phyloP scores from a whole-genome alignment of 805 yeast species.

The Lipomyces mesembrius region DNA sequence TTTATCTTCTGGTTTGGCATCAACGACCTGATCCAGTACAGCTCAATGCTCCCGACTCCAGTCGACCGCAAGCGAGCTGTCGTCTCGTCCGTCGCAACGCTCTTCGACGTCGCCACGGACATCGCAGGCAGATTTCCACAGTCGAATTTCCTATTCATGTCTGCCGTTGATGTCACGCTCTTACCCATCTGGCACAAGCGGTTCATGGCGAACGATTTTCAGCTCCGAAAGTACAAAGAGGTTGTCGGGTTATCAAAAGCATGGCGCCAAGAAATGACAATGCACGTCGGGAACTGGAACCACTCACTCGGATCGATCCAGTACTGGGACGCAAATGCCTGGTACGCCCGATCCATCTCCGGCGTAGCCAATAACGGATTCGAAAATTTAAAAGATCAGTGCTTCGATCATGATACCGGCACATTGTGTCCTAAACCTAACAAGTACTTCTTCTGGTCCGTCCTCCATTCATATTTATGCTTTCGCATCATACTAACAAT shows the following conservation, averaged over 20 bases:
- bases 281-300: slow-evolving; percentile 29
- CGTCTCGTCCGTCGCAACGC: slow-evolving; percentile 18
- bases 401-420: slow-evolving; percentile 23
- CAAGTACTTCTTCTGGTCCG: slow-evolving; percentile 29
- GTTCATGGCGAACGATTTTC: slow-evolving; percentile 17
- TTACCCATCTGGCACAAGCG: slow-evolving; percentile 27
- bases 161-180: slow-evolving; percentile 31
- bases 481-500: background rate
- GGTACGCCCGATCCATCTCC: slow-evolving; percentile 29
- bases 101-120: slow-evolving; percentile 20
- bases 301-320: slow-evolving; percentile 22
- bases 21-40: slow-evolving; percentile 32
- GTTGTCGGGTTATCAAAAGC: slow-evolving; percentile 20
- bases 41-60: slow-evolving; percentile 8
- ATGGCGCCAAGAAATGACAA: slow-evolving; percentile 24
- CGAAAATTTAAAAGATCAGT: slow-evolving; percentile 6
- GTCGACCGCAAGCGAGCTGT: slow-evolving; percentile 24
- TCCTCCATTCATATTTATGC: background rate
- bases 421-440: slow-evolving; percentile 20
- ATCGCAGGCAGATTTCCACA: slow-evolving; percentile 26
- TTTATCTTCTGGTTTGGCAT: slow-evolving; percentile 32
- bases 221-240: slow-evolving; percentile 25
- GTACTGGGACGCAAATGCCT: slow-evolving; percentile 30
- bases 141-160: slow-evolving; percentile 29
- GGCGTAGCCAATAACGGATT: slow-evolving; percentile 29